Percentiles rank a stretch among this genome's conserved stretches.
These are phyloP conservation scores for Neofusicoccum umdonicola DNA, from an alignment of 2,329 filamentous ascomycete species.

Conservation along the genomic window DNA sequence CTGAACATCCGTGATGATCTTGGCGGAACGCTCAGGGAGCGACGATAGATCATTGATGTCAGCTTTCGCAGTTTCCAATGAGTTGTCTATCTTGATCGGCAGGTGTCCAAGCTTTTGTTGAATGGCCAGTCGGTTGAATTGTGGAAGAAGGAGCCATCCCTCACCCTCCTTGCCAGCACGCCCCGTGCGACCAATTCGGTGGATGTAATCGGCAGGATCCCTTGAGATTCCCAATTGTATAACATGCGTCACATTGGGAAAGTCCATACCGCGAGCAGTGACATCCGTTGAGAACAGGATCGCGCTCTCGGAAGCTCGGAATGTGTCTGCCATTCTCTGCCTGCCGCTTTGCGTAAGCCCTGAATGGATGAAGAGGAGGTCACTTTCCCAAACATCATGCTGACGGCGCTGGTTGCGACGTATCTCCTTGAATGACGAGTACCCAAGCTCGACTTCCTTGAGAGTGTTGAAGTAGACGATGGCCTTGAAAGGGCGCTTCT, in stretches of 20 bases:
- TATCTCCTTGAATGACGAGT: constrained; percentile 42
- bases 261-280: constrained; percentile 54
- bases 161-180: constrained; percentile 72
- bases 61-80: constrained; percentile 50
- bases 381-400: constrained; percentile 31
- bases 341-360: constrained; percentile 69
- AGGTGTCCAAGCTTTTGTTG: constrained; percentile 56
- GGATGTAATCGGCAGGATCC: constrained; percentile 49
- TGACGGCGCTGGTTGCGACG: constrained; percentile 22
- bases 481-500: constrained; percentile 77
- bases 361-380: constrained; percentile 70
- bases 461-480: constrained; percentile 89
- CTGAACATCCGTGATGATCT: neutral
- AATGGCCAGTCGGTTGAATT: constrained; percentile 52
- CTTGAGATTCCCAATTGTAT: constrained; percentile 50
- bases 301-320: constrained; percentile 62
- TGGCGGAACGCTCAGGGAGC: constrained; percentile 36
- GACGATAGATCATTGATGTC: constrained; percentile 32
- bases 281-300: constrained; percentile 53
- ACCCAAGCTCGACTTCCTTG: constrained; percentile 65
- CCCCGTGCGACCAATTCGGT: constrained; percentile 52
- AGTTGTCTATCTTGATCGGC: constrained; percentile 52
- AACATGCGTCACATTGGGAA: constrained; percentile 53
- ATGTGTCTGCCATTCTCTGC: constrained; percentile 67
- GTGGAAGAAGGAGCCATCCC: constrained; percentile 65